Evolutionary conservation across 768 basidiomycete species (phyloP).

Genomic region (Tulasnella sp.): DNA sequence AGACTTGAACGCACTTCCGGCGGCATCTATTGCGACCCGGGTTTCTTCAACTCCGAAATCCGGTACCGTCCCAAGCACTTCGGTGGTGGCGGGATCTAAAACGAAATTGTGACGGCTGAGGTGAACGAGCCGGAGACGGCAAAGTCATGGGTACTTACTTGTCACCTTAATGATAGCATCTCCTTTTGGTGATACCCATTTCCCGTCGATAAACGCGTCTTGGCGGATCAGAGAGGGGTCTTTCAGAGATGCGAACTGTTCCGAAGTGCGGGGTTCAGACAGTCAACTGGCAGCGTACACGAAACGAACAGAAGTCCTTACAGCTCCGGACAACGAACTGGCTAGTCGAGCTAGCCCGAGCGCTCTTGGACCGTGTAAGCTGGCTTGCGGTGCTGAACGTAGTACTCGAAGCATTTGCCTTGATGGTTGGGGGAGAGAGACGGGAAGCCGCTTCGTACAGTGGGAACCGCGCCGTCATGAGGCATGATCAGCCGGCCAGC

Average conservation of each 20-base stretch:
- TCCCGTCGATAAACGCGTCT: conserved; percentile 79
- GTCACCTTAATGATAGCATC: conserved; percentile 73
- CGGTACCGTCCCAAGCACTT: conserved; percentile 81
- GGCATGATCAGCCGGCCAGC: background rate
- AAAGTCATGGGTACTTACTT: conserved; percentile 56
- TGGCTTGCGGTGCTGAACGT: background rate
- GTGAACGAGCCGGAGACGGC: background rate
- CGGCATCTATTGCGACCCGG: conserved; percentile 80
- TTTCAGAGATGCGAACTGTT: conserved; percentile 53
- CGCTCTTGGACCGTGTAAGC: background rate
- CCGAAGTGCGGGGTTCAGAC: background rate
- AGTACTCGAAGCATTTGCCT: conserved; percentile 13
- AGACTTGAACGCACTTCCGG: conserved; percentile 73
- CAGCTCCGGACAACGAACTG: conserved; percentile 4
- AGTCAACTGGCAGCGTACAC: background rate
- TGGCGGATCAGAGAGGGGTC: conserved; percentile 75
- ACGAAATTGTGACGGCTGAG: conserved; percentile 22
- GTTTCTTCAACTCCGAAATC: conserved; percentile 89
- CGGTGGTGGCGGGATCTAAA: conserved; percentile 86
- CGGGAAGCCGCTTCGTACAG: background rate
- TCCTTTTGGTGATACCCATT: conserved; percentile 81
- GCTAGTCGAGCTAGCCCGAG: background rate
- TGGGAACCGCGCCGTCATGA: conserved; percentile 2
- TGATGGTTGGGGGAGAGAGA: background rate
- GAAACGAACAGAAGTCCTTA: background rate